Evolutionary conservation across 306 rosid genomes (phyloP).

Genomic region (Ziziphus jujuba): DNA sequence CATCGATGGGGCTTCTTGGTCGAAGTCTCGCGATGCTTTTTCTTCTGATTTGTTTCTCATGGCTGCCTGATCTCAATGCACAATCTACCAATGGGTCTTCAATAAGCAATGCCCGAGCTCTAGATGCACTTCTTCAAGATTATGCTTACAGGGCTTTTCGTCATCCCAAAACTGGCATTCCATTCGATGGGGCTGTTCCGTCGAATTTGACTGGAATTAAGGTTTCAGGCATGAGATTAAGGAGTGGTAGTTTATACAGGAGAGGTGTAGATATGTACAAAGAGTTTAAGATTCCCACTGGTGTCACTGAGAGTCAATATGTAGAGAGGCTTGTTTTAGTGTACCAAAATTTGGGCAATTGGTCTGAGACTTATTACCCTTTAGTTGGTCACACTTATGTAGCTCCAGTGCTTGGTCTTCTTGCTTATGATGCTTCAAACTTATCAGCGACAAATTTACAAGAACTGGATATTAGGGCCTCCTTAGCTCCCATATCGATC

Average conservation of each 20-base stretch:
- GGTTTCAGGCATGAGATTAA: constrained; percentile 44
- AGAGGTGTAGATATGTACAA: constrained; percentile 53
- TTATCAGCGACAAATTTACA: constrained; percentile 53
- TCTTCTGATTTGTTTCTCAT: constrained; percentile 40
- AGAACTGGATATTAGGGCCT: constrained; percentile 45
- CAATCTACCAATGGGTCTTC: constrained; percentile 37
- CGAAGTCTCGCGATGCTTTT: constrained; percentile 53
- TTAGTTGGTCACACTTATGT: constrained; percentile 64
- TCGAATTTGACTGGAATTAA: constrained; percentile 38
- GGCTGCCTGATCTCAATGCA: constrained; percentile 43
- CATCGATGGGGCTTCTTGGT: constrained; percentile 63
- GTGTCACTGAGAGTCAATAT: constrained; percentile 57
- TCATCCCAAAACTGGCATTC: constrained; percentile 34
- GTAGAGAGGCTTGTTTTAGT: constrained; percentile 83
- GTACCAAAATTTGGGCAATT: constrained; percentile 78
- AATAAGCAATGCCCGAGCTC: constrained; percentile 5
- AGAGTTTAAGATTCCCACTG: constrained; percentile 60
- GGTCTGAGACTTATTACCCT: constrained; percentile 57
- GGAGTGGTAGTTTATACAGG: constrained; percentile 81
- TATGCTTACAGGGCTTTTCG: constrained; percentile 38
- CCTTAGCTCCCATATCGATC: constrained; percentile 49
- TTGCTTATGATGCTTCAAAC: constrained; percentile 68
- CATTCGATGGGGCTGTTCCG: constrained; percentile 29
- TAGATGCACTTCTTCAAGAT: constrained; percentile 41
- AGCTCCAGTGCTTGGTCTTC: constrained; percentile 83